Evolutionary conservation across 257 asterid species (phyloP).

Genomic region (Linderniella brevidens): DNA sequence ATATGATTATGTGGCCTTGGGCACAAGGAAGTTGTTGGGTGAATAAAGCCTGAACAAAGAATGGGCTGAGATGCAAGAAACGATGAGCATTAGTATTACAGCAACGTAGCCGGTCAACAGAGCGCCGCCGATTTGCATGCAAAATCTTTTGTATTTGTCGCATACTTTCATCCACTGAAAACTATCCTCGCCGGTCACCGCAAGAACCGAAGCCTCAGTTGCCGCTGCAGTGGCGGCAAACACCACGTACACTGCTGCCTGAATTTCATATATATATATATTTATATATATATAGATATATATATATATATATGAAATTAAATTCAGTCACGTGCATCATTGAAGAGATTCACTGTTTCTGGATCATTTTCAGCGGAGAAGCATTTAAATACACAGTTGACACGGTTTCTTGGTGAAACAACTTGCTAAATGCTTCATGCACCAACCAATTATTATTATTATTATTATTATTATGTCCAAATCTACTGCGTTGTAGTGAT

Average conservation of each 20-base stretch:
- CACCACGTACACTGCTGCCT: conserved; percentile 40
- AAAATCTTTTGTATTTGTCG: conserved; percentile 38
- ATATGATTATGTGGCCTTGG: conserved; percentile 10
- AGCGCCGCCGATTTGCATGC: conserved; percentile 48
- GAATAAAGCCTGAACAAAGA: conserved; percentile 46
- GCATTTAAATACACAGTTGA: too few relatives aligned
- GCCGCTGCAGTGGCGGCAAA: conserved; percentile 43
- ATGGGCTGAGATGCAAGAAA: conserved; percentile 41
- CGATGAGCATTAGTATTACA: conserved; percentile 17
- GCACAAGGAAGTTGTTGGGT: conserved; percentile 30
- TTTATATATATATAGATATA: neutral
- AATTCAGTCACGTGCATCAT: neutral
- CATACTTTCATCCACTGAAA: conserved; percentile 68
- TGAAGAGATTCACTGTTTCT: too few relatives aligned
- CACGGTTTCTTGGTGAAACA: too few relatives aligned
- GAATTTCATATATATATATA: neutral
- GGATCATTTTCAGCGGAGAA: too few relatives aligned
- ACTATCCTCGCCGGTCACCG: conserved; percentile 36
- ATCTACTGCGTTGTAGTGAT: too few relatives aligned
- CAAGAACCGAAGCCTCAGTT: conserved; percentile 27
- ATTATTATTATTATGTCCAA: too few relatives aligned
- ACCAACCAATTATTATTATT: too few relatives aligned
- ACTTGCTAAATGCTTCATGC: too few relatives aligned
- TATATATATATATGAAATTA: neutral
- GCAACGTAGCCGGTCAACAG: conserved; percentile 29